Evolutionary conservation across 352 stramenopile genomes (phyloP), one percentile per base, ranked within the genome.

Genomic region (Phytopythium chamaehyphon): DNA sequence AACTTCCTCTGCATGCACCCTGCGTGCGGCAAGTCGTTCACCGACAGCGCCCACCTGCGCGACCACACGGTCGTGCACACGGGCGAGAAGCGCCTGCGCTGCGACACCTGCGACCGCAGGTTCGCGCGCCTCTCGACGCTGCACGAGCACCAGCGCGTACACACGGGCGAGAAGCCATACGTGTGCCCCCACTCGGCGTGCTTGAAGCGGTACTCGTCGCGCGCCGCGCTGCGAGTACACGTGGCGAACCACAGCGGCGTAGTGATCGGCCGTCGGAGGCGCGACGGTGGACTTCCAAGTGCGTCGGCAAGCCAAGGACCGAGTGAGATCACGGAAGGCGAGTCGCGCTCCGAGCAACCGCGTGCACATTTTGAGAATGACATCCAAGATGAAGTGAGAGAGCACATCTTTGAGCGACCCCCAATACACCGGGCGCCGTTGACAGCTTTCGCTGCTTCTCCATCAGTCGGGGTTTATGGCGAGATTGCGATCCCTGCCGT

Each of bases 11-110:
- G 76, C 42, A 81, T 81, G 53, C 72, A 88, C 48, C 74, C 74
- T 49, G 69, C 67, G 15, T 88, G 76, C 47, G 74, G 70, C 44
- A 88, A 88, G 56, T 81, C 74, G 21, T 88, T 88, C 51, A 71
- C 72, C 15, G 74, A 86, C 61, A 88, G 79, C 51, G 76, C 76
- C 33, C 74, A 88, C 40, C 57, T 86, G 44, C 61, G 74, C 51
- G 74, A 88, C 53, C 76, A 88, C 59, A 88, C 71, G 28, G 76
- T 86, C 33, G 76, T 88, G n/a, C 76, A 88, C 59, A 86, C 74
- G 31, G 73, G 76, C 46, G 76, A 86, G 54, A 85, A 85, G 71
- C 80, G 69, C 16, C 44, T 86, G 39, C 64, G 61, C 40, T 88
- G 74, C 38, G 40, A 47, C 4, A 60, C 57, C 6, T 88, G 76